Conservation (phyloP, 371 early-diverging fungal species). For the Coemansia linderi region DNA sequence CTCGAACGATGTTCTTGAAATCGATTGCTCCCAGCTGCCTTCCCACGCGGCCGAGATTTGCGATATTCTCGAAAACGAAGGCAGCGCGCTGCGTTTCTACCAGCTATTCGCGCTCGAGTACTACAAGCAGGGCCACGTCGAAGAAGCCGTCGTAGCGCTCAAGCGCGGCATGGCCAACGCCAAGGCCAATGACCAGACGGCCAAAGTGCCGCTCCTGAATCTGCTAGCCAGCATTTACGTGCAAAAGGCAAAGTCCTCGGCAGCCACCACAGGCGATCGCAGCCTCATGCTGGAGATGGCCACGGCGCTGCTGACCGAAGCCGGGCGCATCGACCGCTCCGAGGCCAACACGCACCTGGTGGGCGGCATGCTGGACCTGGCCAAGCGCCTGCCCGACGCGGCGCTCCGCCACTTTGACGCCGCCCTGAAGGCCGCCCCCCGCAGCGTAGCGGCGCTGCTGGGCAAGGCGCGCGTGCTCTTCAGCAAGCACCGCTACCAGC, state of each 20-base stretch:
- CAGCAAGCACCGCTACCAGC: slow-evolving; percentile 60
- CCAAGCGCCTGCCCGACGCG: slow-evolving; percentile 63
- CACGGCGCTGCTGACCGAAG: slow-evolving; percentile 68
- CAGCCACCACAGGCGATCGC: slow-evolving; percentile 56
- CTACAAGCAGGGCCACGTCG: slow-evolving; percentile 65
- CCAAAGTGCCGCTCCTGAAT: slow-evolving; percentile 67
- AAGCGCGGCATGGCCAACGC: slow-evolving; percentile 65
- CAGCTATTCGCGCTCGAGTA: slow-evolving; percentile 84
- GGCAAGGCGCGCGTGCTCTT: slow-evolving; percentile 76
- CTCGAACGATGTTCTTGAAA: slow-evolving; percentile 75
- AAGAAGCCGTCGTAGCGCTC: slow-evolving; percentile 64
- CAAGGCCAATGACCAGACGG: slow-evolving; percentile 58
- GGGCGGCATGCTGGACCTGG: slow-evolving; percentile 69
- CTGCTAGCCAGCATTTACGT: slow-evolving; percentile 68
- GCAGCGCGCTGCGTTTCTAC: slow-evolving; percentile 71
- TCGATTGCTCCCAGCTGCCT: slow-evolving; percentile 74
- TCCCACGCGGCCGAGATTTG: slow-evolving; percentile 70
- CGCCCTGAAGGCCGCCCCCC: slow-evolving; percentile 63
- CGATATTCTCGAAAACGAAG: slow-evolving; percentile 75
- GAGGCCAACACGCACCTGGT: slow-evolving; percentile 71
- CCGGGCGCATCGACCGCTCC: slow-evolving; percentile 70
- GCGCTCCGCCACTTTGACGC: slow-evolving; percentile 70
- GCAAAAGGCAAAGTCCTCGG: slow-evolving; percentile 61
- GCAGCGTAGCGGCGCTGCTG: slow-evolving; percentile 75
- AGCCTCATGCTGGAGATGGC: slow-evolving; percentile 66